phyloP scores from a whole-genome alignment of 1,284 basidiomycete genomes.

The Malassezia brasiliensis region DNA sequence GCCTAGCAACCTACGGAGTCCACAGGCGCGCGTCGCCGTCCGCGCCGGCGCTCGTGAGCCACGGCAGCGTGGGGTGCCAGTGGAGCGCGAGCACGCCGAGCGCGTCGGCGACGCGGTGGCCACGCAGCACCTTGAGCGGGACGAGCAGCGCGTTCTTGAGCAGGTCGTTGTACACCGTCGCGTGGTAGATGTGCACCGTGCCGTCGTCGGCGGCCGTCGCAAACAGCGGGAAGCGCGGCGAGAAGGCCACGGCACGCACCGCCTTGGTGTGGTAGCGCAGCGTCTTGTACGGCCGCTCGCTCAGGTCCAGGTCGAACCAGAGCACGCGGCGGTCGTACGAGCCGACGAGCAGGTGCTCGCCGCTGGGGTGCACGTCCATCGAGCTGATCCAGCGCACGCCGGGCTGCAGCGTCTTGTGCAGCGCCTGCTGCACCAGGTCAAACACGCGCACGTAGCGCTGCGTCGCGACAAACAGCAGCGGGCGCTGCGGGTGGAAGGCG shows the following conservation, averaged over 20 bases:
- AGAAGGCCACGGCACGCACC: slow-evolving; percentile 81
- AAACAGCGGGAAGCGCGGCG: slow-evolving; percentile 72
- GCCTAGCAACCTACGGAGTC: slow-evolving; percentile 49
- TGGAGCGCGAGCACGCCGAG: slow-evolving; percentile 81
- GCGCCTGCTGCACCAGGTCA: slow-evolving; percentile 83
- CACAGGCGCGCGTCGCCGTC: slow-evolving; percentile 82
- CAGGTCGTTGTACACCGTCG: slow-evolving; percentile 69
- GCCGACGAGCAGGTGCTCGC: slow-evolving; percentile 87
- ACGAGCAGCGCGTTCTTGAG: slow-evolving; percentile 94
- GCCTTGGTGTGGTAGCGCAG: slow-evolving; percentile 90
- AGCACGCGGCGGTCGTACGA: slow-evolving; percentile 93
- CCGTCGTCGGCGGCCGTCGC: slow-evolving; percentile 94
- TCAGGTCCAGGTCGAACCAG: slow-evolving; percentile 97
- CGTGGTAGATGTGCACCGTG: slow-evolving; percentile 91
- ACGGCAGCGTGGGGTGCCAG: slow-evolving; percentile 83
- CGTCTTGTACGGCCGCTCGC: slow-evolving; percentile 90
- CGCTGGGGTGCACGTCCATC: slow-evolving; percentile 78
- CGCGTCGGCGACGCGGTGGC: slow-evolving; percentile 71
- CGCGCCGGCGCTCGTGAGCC: slow-evolving; percentile 84
- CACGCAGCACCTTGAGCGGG: slow-evolving; percentile 86
- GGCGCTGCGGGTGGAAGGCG: slow-evolving; percentile 85
- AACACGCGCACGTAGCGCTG: slow-evolving; percentile 93
- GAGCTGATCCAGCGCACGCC: slow-evolving; percentile 94
- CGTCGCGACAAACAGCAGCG: slow-evolving; percentile 96
- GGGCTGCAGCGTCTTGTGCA: slow-evolving; percentile 81